Evolutionary conservation across 2,329 filamentous ascomycete genomes (phyloP), one percentile per base, ranked within the genome.

Genomic region (Pseudogymnoascus sp.): DNA sequence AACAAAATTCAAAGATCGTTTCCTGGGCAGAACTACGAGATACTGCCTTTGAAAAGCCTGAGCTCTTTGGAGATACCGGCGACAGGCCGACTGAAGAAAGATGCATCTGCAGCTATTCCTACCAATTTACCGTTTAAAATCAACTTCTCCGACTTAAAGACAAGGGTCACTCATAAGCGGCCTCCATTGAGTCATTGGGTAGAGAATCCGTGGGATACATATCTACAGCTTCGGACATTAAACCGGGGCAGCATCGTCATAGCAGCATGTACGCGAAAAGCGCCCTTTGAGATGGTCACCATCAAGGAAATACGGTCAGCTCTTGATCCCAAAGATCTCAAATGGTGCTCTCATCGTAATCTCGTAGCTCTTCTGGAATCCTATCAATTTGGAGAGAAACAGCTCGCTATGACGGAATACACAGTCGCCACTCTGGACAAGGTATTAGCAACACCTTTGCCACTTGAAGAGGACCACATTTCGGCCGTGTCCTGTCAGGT

Each of bases 341-440:
- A 57, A 63, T 63, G 60, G 41, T 44, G 13, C 13, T n/a, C 40
- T 4, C 44, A 65, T 58, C 9, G 63, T 7, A 65, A 63, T 36
- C 40, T 65, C 33, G 44, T 65, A 31, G 40, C 54, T 33, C 58
- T 62, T 29, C 9, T 63, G 8, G 31, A 64, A 47, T 4, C 58
- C 4, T 65, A 65, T 63, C 26, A 40, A 37, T 60, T 60, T 60
- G 5, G 61, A 36, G 64, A 39, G 17, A 17, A 54, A n/a, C 59
- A 60, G 41, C 64, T 64, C 21, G 21, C 62, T 10, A 60, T 64
- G 37, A 64, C 57, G 6, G 60, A 65, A 29, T 65, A 65, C 60
- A 65, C 41, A 35, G 60, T 58, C 37, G 44, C 59, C 37, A 65
- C 61, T 54, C 44, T 65, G 13, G 47, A 54, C 47, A 65, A n/a